Base-by-base conservation (phyloP, 768 basidiomycete species). In the Tylopilus felleus region DNA sequence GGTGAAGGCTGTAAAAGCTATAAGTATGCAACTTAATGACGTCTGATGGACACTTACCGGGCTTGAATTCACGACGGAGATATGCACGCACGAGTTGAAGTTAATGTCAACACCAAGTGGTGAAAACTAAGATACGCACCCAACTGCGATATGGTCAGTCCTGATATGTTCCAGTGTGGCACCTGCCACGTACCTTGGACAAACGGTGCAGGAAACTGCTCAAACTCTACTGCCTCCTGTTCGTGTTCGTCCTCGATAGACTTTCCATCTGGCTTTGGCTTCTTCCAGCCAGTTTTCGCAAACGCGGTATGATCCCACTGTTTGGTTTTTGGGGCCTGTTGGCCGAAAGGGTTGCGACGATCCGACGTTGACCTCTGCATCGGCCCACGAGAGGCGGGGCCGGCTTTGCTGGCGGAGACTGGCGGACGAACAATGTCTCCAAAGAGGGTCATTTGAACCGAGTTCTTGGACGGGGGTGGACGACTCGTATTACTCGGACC, bases 221-320 rank as follows among this genome's bases (percentile, higher is more conserved):
- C 89, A 65, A 94, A 87, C 56, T 86, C 87, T 16, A 86, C 71
- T 0, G 62, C 68, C 52, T 83, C 85, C 23, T 82, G 85, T n/a
- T 83, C 82, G 1, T 75, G 75, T 14, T 78, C 80, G 9, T 78
- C 81, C 44, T 78, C 79, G 31, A 74, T 72, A 74, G 21, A 71
- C 77, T 69, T 83, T 84, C 8, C 76, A 76, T 66, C 82, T 86
- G 65, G 62, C 60, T 79, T 81, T 38, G 73, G 70, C 47, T 75
- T 79, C 62, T 76, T 84, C 73, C 80, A 71, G 0, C 93, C 93
- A 4, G 86, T 82, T 73, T 91, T 89, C 6, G 93, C 86, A 63
- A 90, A 96, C 13, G 76, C 83, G 0, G 94, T 92, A 22, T 91
- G 86, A 65, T 98, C 93, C 97, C 97, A 99, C 44, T 77, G 75